Evolutionary conservation across 805 yeast genomes (phyloP).

Genomic region (Sungouiella blattae): DNA sequence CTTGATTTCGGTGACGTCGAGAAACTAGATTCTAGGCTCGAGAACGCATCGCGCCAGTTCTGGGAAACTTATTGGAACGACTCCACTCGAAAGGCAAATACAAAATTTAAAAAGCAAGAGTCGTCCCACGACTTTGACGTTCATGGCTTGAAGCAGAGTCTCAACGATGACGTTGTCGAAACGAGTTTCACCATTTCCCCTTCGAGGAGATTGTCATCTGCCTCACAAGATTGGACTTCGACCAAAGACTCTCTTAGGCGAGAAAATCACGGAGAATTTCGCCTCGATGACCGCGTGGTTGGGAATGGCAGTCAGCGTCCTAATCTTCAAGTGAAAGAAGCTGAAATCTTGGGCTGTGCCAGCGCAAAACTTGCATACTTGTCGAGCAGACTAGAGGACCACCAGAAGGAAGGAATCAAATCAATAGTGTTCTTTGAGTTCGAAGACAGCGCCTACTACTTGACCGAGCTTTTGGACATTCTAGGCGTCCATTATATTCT

Average conservation of each 20-base stretch:
- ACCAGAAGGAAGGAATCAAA: conserved; percentile 45
- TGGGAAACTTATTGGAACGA: conserved; percentile 56
- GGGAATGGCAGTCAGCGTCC: too few relatives aligned
- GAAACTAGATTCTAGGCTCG: conserved; percentile 28
- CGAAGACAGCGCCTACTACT: conserved; percentile 66
- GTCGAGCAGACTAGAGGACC: conserved; percentile 50
- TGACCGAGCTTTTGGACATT: conserved; percentile 61
- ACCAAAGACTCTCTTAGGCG: not conserved
- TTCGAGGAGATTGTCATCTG: too few relatives aligned
- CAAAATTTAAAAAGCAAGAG: conserved; percentile 36
- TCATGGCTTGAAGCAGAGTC: too few relatives aligned
- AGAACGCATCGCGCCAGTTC: conserved; percentile 36
- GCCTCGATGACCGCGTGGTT: not conserved
- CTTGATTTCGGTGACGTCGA: conserved; percentile 25
- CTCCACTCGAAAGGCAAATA: conserved; percentile 31
- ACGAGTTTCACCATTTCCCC: too few relatives aligned
- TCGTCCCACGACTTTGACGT: too few relatives aligned
- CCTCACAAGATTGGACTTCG: not conserved
- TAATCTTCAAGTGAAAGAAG: conserved; percentile 29
- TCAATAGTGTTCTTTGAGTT: conserved; percentile 66
- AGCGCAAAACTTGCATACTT: conserved; percentile 64
- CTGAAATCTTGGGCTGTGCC: conserved; percentile 54
- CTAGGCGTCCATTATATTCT: conserved; percentile 58
- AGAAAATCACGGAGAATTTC: not conserved
- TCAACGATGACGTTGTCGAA: too few relatives aligned